A percentile compares a stretch with the other conserved stretches of the same genome.
Evolutionary conservation across 2,329 filamentous ascomycete species (phyloP).

Genomic region (Tympanopsis confertula): DNA sequence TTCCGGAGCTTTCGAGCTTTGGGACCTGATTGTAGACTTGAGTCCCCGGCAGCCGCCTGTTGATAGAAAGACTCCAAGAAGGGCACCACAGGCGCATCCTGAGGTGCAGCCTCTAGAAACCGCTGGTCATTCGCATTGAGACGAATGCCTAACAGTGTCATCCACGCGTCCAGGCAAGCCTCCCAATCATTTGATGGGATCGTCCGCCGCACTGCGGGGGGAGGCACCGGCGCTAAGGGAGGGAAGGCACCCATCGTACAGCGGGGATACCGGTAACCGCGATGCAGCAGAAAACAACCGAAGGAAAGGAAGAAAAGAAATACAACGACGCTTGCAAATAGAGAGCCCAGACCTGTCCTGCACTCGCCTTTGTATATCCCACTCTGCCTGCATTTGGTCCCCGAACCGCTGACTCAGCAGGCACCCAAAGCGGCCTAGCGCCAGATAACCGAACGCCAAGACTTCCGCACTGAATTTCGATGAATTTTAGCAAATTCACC

Average conservation of each 20-base stretch:
- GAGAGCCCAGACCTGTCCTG: no score
- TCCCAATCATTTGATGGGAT: constrained; percentile 66
- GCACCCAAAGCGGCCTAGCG: constrained; percentile 18
- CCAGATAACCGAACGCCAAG: constrained; percentile 21
- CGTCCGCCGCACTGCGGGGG: constrained; percentile 50
- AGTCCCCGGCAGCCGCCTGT: constrained; percentile 31
- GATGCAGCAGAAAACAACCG: neutral
- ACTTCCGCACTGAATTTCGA: constrained; percentile 6
- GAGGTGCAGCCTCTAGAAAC: constrained; percentile 36
- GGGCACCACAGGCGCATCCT: constrained; percentile 42
- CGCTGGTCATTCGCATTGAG: constrained; percentile 43
- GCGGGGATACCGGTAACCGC: constrained; percentile 3
- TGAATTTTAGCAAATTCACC: no score
- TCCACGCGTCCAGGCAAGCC: constrained; percentile 66
- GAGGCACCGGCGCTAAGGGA: constrained; percentile 67
- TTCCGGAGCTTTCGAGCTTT: constrained; percentile 43
- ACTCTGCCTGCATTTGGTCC: no score
- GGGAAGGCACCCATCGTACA: constrained; percentile 41
- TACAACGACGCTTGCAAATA: neutral
- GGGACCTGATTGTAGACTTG: constrained; percentile 12
- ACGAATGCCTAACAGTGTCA: constrained; percentile 53
- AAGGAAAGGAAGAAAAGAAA: neutral
- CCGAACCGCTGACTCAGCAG: constrained; percentile 1
- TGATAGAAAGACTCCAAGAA: constrained; percentile 62
- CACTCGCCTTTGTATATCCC: no score